phyloP scores from a whole-genome alignment of 139 green algal species.

The Micractinium conductrix region DNA sequence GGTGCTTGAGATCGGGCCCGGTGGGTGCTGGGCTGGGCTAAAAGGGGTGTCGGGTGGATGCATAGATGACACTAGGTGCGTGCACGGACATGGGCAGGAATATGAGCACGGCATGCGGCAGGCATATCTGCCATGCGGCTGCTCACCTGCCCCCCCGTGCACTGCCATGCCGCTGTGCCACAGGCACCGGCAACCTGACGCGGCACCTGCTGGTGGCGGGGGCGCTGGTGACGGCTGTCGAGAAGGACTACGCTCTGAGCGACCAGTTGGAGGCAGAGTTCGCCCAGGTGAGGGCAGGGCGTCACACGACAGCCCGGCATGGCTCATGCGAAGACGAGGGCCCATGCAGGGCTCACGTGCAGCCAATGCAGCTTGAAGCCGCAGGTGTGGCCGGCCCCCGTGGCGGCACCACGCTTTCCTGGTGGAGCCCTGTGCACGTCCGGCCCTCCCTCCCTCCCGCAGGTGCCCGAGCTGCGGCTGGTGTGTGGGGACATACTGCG shows the following conservation, averaged over 20 bases:
- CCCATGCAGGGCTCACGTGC: too few species aligned
- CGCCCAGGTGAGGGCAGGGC: conserved; percentile 15
- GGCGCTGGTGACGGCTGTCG: conserved; percentile 82
- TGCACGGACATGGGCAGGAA: not conserved
- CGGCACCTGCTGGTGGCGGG: conserved; percentile 74
- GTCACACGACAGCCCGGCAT: too few species aligned
- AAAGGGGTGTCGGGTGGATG: not conserved
- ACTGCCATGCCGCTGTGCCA: too few species aligned
- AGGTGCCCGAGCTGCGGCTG: conserved; percentile 51
- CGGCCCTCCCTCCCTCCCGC: not conserved
- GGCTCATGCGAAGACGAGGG: too few species aligned
- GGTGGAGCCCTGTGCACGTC: too few species aligned
- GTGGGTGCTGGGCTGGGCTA: conserved; percentile 28
- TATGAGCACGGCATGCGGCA: not conserved
- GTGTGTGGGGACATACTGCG: conserved; percentile 77
- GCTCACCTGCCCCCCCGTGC: too few species aligned
- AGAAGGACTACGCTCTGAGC: conserved; percentile 90
- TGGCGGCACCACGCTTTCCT: too few species aligned
- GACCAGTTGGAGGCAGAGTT: conserved; percentile 62
- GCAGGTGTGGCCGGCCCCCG: too few species aligned
- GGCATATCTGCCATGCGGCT: not conserved
- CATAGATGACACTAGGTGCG: too few species aligned
- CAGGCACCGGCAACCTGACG: conserved; percentile 86
- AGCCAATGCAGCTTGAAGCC: too few species aligned
- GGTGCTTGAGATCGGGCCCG: conserved; percentile 91